A percentile compares a stretch with the other conserved stretches of the same genome.
These are phyloP conservation scores for Aureobasidium sp. DNA, from an alignment of 2,329 filamentous ascomycete species.

Conservation along the genomic window DNA sequence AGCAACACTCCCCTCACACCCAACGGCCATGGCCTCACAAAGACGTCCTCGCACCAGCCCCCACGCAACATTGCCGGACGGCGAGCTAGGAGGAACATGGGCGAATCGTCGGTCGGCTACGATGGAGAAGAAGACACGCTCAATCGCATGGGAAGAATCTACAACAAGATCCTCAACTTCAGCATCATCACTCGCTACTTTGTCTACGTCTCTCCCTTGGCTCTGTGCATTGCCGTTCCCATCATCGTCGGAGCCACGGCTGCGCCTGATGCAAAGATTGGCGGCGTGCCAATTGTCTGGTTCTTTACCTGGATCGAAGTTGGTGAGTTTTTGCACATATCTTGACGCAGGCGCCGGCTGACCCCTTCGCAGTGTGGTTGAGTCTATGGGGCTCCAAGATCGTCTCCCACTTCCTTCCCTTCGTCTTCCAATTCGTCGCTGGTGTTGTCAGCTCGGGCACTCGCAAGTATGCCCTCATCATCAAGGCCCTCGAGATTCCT, in stretches of 20 bases:
- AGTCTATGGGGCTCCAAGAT: slow-evolving; percentile 58
- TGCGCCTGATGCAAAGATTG: slow-evolving; percentile 43
- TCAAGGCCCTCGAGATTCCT: slow-evolving; percentile 53
- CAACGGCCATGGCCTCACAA: slow-evolving; percentile 11
- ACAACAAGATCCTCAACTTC: slow-evolving; percentile 55
- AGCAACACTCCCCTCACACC: slow-evolving; percentile 27
- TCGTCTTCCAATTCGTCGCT: slow-evolving; percentile 53
- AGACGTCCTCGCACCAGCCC: slow-evolving; percentile 26
- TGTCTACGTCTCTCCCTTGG: slow-evolving; percentile 55
- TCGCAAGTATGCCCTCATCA: slow-evolving; percentile 55
- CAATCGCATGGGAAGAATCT: slow-evolving; percentile 53
- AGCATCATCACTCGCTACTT: slow-evolving; percentile 58
- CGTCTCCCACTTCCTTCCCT: slow-evolving; percentile 51
- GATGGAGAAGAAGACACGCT: slow-evolving; percentile 48
- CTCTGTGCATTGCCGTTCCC: slow-evolving; percentile 52
- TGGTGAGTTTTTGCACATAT: slow-evolving; percentile 24
- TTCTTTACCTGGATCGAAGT: slow-evolving; percentile 62
- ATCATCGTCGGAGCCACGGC: slow-evolving; percentile 55
- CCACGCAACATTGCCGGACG: slow-evolving; percentile 33
- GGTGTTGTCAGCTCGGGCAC: slow-evolving; percentile 59
- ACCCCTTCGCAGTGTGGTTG: slow-evolving; percentile 44
- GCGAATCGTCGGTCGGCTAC: slow-evolving; percentile 29
- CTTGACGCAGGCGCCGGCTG: background rate
- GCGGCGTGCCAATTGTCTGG: slow-evolving; percentile 50
- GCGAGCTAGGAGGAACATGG: slow-evolving; percentile 29